Evolutionary conservation across 352 stramenopile species (phyloP).

Genomic region (Phytophthora sansomeana): DNA sequence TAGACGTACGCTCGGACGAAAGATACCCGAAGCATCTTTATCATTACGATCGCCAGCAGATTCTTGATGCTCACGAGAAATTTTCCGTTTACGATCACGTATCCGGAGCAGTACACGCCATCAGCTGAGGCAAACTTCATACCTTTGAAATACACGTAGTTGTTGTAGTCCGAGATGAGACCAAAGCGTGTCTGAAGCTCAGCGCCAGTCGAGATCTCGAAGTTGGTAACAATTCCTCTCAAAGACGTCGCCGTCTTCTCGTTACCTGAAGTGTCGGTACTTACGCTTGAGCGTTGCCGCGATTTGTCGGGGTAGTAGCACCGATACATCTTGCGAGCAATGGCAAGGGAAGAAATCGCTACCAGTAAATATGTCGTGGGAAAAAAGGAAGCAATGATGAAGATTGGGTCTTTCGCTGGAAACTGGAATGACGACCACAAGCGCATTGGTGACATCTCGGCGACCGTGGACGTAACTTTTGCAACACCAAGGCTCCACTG

Average conservation of each 20-base stretch:
- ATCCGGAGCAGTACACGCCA: conserved; percentile 46
- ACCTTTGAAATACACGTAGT: conserved; percentile 48
- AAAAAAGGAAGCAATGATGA: conserved; percentile 29
- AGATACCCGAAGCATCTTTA: conserved; percentile 34
- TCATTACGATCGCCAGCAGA: conserved; percentile 36
- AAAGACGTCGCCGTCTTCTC: conserved; percentile 13
- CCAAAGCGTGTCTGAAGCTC: conserved; percentile 37
- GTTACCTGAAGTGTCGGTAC: conserved; percentile 16
- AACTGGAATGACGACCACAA: conserved; percentile 37
- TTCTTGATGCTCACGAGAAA: conserved; percentile 44
- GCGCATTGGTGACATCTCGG: conserved; percentile 32
- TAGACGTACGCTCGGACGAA: conserved; percentile 38
- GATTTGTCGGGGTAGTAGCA: conserved; percentile 21
- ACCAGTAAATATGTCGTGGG: conserved; percentile 29
- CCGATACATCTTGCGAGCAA: conserved; percentile 28
- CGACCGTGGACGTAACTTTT: conserved; percentile 10
- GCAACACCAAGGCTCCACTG: conserved; percentile 20
- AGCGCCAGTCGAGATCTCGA: conserved; percentile 38
- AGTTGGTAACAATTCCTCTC: conserved; percentile 32
- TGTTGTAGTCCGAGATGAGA: conserved; percentile 46
- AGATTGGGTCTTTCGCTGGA: conserved; percentile 22
- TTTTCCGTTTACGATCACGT: conserved; percentile 48
- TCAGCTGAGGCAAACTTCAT: conserved; percentile 49
- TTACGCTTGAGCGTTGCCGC: conserved; percentile 6
- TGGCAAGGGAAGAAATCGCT: conserved; percentile 6